Base-by-base conservation (phyloP, 305 asterid species). In the Fraxinus greggii region DNA sequence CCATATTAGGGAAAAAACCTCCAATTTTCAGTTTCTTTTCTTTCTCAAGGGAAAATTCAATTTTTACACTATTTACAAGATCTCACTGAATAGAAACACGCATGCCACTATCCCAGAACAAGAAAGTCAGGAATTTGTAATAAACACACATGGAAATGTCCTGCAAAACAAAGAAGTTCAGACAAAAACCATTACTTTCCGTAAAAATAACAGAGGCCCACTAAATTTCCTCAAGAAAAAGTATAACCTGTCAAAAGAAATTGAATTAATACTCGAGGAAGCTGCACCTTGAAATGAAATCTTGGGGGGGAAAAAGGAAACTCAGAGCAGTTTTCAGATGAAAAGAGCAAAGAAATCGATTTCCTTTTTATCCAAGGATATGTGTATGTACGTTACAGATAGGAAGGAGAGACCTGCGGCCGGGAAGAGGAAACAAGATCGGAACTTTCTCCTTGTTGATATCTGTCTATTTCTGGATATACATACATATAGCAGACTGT, bases 1-100 rank as follows among this genome's bases (percentile, higher is more conserved):
- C 99, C 98, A 94, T 96, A 79, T 82, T 45, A 6, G 28, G 12
- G 51, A 36, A 81, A 51, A n/a, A 51, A 51, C 1, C 63, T 51
- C 63, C 63, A 51, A 51, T 51, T 51, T 51, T 51, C 63, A 51
- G 9, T 51, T 51, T 51, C 63, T 51, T 51, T n/a, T 51, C 63
- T 51, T n/a, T 51, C 63, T 51, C 63, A 17, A 51, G 24, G 24
- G 24, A 1, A 51, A 51, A 51, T 51, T 51, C 63, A 51, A 17
- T 51, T n/a, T 17, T 51, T 51, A 51, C 63, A 51, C 63, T 51
- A 51, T 51, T 17, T 51, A 51, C 63, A 51, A 51, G 63, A 51
- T 51, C 63, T 51, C 63, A 51, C 23, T 51, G 63, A 51, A 51
- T 51, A 51, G 63, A 51, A 51, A 51, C 63, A 51, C 63, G 63